Evolutionary conservation across 1,139 yeast genomes (phyloP).

Genomic region (Zygoascus meyerae): DNA sequence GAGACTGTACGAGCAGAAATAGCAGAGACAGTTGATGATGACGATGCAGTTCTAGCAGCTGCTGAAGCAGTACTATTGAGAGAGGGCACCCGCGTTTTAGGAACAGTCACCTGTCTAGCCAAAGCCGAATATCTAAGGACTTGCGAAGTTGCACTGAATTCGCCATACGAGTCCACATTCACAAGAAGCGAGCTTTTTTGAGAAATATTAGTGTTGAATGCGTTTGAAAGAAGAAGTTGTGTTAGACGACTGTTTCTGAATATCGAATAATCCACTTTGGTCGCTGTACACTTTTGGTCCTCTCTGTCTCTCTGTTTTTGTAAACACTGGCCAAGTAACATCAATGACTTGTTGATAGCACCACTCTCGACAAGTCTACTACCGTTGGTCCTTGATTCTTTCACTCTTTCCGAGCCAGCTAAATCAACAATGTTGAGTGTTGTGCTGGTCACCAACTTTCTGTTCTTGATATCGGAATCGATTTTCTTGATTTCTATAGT

Average conservation of each 20-base stretch:
- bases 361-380: slow-evolving; percentile 42
- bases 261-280: slow-evolving; percentile 30
- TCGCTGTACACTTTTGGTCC: slow-evolving; percentile 28
- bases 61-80: slow-evolving; percentile 15
- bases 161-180: slow-evolving; percentile 61
- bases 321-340: slow-evolving; percentile 45
- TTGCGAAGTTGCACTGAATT: slow-evolving; percentile 52
- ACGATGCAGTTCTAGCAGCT: slow-evolving; percentile 7
- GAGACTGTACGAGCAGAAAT: slow-evolving; percentile 4
- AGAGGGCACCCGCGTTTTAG: slow-evolving; percentile 21
- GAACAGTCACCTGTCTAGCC: slow-evolving; percentile 29
- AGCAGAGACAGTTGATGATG: slow-evolving; percentile 2
- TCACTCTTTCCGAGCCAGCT: slow-evolving; percentile 48
- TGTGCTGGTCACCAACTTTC: slow-evolving; percentile 16
- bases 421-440: slow-evolving; percentile 43
- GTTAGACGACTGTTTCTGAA: slow-evolving; percentile 45
- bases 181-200: slow-evolving; percentile 36
- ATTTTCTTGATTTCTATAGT: slow-evolving; percentile 31
- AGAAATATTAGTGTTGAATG: slow-evolving; percentile 35
- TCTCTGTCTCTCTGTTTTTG: slow-evolving; percentile 32
- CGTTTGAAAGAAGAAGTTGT: slow-evolving; percentile 43
- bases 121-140: slow-evolving; percentile 40
- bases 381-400: slow-evolving; percentile 41
- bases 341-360: slow-evolving; percentile 41
- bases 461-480: slow-evolving; percentile 1